Evolutionary conservation across 345 rosid genomes (phyloP), one percentile per base, ranked within the genome.

Genomic region (Leavenworthia alabamica): DNA sequence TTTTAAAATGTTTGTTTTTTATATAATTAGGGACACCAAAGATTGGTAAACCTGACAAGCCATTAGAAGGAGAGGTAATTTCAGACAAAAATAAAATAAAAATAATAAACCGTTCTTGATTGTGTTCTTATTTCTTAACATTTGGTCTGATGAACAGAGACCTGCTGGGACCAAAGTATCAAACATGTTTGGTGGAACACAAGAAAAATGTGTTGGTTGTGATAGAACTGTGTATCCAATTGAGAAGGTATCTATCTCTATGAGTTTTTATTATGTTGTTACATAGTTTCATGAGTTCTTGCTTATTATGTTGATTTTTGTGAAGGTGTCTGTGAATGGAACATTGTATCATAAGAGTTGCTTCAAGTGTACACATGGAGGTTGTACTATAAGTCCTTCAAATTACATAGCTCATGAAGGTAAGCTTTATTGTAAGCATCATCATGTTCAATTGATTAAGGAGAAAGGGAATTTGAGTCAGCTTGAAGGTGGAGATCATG

Each of bases 331-430:
- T 4, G 97, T 93, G 74, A 93, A 93, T 73, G 97, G 97, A 29
- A 89, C 94, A 62, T 77, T 88, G 37, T 89, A 93, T 73, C 99
- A 93, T 66, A 89, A 76, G 81, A 89, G 97, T 75, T 93, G 99
- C 66, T 93, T 93, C 96, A 93, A 93, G 80, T 93, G 99, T 77
- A 89, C 80, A 47, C 99, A 93, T 73, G 99, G 99, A 69, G 97
- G 99, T 5, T 93, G 99, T 32, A 76, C 77, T 7, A 89, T 93
- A 31, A 89, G 99, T 72, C 99, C 94, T 4, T 89, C 97, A 24
- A 93, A 89, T 77, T 93, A 93, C 68, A 73, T 89, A 43, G 99
- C 97, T 14, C 97, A 93, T 24, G 99, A 93, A 46, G 99, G 99
- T 9, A 77, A 86, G 68, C 90, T 93, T 68, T 93, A 89, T 74